phyloP scores from a whole-genome alignment of 2,329 filamentous ascomycete genomes.

The Colletotrichum chrysophilum region DNA sequence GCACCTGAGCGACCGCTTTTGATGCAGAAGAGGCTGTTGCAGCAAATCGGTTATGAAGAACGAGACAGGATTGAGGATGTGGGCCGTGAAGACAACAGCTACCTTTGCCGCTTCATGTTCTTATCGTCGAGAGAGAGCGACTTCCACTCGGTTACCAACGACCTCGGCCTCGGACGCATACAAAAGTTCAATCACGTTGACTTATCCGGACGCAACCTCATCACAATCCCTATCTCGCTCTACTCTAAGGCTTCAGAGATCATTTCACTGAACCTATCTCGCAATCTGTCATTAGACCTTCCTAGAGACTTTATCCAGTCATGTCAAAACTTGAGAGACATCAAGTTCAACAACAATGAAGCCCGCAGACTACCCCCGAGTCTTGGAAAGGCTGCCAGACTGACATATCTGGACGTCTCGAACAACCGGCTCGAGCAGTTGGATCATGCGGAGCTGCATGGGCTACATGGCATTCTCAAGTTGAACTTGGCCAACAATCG shows the following conservation, averaged over 20 bases:
- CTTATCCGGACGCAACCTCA: slow-evolving; percentile 84
- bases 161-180: slow-evolving; percentile 80
- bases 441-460: slow-evolving; percentile 81
- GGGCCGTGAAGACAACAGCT: slow-evolving; percentile 95
- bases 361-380: slow-evolving; percentile 85
- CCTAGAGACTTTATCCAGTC: slow-evolving; percentile 96
- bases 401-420: slow-evolving; percentile 92
- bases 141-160: slow-evolving; percentile 68
- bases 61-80: slow-evolving; percentile 90
- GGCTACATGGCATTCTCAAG: slow-evolving; percentile 78
- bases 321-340: slow-evolving; percentile 88
- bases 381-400: slow-evolving; percentile 76
- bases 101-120: slow-evolving; percentile 95
- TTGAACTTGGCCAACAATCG: slow-evolving; percentile 95
- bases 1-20: slow-evolving; percentile 82
- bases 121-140: slow-evolving; percentile 87
- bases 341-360: slow-evolving; percentile 96
- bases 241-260: slow-evolving; percentile 94
- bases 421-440: slow-evolving; percentile 92
- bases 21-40: slow-evolving; percentile 88
- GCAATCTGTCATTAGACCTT: slow-evolving; percentile 89
- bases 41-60: slow-evolving; percentile 90
- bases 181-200: slow-evolving; percentile 96
- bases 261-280: slow-evolving; percentile 90
- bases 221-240: slow-evolving; percentile 92